Conservation (phyloP, 129 eudicot genomes). For the Cynara cardunculus region DNA sequence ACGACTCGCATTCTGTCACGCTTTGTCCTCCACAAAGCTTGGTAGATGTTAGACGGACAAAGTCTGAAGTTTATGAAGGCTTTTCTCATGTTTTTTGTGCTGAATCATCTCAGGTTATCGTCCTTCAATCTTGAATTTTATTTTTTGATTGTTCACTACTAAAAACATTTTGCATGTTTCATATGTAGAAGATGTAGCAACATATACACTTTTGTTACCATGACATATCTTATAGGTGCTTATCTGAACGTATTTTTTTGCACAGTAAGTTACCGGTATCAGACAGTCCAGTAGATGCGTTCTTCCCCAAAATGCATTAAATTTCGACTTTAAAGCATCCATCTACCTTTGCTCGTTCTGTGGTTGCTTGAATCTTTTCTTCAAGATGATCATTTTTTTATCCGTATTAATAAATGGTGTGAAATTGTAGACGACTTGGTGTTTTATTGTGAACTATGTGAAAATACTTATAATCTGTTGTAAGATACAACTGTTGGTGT, state of each 20-base stretch:
- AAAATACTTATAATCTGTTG: background rate
- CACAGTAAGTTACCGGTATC: too few relatives aligned
- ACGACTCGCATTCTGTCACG: constrained; percentile 56
- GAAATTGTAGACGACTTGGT: background rate
- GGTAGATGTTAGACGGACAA: constrained; percentile 42
- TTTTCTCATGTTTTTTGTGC: constrained; percentile 62
- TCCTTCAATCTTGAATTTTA: background rate
- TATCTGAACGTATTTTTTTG: background rate
- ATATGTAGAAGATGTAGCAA: background rate
- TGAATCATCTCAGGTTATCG: constrained; percentile 66
- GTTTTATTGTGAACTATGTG: background rate
- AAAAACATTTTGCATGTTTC: background rate
- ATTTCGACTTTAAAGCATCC: background rate
- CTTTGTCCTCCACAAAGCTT: constrained; percentile 49
- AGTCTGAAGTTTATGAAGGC: constrained; percentile 72
- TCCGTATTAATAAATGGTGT: background rate
- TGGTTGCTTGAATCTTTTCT: background rate
- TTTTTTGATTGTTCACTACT: background rate
- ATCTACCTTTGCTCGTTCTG: background rate
- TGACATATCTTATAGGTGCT: background rate
- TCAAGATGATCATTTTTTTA: background rate
- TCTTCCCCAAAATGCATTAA: background rate
- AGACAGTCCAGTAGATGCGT: background rate
- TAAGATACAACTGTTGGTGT: background rate
- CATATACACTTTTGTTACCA: background rate